phyloP scores from a whole-genome alignment of 805 yeast species.

The Candida schatavii region DNA sequence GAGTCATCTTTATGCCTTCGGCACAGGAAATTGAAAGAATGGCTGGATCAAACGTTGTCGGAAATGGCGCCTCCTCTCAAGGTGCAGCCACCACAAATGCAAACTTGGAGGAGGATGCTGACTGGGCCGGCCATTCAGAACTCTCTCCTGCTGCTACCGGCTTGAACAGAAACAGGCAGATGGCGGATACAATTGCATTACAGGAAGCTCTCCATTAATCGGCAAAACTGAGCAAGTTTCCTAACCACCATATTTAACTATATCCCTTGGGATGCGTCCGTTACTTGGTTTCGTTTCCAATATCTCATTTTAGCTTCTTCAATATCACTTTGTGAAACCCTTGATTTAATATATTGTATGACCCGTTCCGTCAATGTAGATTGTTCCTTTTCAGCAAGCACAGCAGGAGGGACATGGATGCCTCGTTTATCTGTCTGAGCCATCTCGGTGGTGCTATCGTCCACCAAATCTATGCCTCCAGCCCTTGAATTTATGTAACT shows the following conservation, averaged over 20 bases:
- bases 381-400: too few relatives aligned
- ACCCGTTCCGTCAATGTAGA: constrained; percentile 4
- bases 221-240: neutral
- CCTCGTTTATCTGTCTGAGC: too few relatives aligned
- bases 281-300: constrained; percentile 7
- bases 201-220: constrained; percentile 28
- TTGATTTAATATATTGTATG: constrained; percentile 11
- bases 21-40: constrained; percentile 40
- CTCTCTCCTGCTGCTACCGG: constrained; percentile 10
- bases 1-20: constrained; percentile 72
- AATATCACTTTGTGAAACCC: constrained; percentile 13
- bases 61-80: neutral
- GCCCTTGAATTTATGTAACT: neutral
- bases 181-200: constrained; percentile 27
- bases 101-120: constrained; percentile 20
- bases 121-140: constrained; percentile 17
- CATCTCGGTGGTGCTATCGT: neutral
- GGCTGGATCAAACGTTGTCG: constrained; percentile 23
- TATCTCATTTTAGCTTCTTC: constrained; percentile 11
- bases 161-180: constrained; percentile 2
- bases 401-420: too few relatives aligned
- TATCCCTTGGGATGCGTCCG: too few relatives aligned
- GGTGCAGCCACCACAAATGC: constrained; percentile 2
- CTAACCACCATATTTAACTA: too few relatives aligned
- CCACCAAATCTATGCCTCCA: neutral